Evolutionary conservation across 129 eudicot genomes (phyloP), one percentile per base, ranked within the genome.

Genomic region (Ambrosia trifida): DNA sequence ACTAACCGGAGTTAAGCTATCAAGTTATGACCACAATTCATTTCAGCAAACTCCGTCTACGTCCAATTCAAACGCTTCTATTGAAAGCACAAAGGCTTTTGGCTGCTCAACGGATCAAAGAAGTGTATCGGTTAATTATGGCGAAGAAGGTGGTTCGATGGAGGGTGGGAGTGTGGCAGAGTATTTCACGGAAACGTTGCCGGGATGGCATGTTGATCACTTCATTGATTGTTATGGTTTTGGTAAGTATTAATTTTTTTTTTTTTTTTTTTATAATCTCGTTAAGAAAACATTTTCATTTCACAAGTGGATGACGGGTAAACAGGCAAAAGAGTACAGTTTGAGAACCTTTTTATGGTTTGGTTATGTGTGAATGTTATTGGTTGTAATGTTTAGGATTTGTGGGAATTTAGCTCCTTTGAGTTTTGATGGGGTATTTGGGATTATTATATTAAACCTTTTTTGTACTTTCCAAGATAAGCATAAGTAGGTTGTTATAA

Each of bases 121-220:
- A 1, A 57, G 58, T 4, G 57, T 1, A 4, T 62, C 40, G 3
- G 3, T 12, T 9, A 3, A 32, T 9, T 18, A 43, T 41, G 81
- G 75, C 38, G 84, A 14, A 11, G 61, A 73, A 47, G 28, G 28
- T 68, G 76, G 45, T 50, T 82, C 85, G 10, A 80, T 66, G 50
- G 83, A 86, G 63, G 83, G 80, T 0, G 64, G 86, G 46, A 80
- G 85, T 70, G 86, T 88, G n/a, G 76, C 97, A 0, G 92, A 88
- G 78, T 88, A 85, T 64, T 66, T 88, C 69, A 84, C 81, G 74
- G 96, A 86, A 80, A 84, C 85, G 9, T 66, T 88, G 46, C 90
- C 97, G 2, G 93, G 93, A 31, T 91, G 97, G 97, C 95, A 79
- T 57, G 82, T 91, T 10, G 97, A 91, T 3, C 91, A 88, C 16